Evolutionary conservation across 805 yeast genomes (phyloP).

Genomic region (Dipodascopsis uninucleata): DNA sequence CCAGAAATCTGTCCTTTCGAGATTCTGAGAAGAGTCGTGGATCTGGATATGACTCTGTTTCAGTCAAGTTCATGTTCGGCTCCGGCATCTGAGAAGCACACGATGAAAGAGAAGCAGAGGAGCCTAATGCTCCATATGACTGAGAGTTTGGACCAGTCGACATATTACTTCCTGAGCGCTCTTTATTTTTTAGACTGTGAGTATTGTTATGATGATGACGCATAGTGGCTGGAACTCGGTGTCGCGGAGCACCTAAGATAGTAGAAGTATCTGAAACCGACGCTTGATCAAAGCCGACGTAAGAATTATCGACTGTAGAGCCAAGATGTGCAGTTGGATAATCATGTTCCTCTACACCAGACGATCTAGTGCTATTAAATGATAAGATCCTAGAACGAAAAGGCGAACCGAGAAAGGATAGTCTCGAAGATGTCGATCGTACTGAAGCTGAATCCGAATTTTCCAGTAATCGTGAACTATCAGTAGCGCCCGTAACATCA

Average conservation of each 20-base stretch:
- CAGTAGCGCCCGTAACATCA: too few relatives aligned
- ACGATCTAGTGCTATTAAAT: too few relatives aligned
- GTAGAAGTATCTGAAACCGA: constrained; percentile 19
- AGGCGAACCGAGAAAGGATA: too few relatives aligned
- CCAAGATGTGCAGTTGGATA: too few relatives aligned
- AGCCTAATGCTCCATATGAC: constrained; percentile 24
- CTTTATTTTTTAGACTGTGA: too few relatives aligned
- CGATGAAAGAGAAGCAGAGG: constrained; percentile 21
- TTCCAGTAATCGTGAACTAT: too few relatives aligned
- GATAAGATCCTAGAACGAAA: too few relatives aligned
- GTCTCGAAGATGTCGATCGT: constrained; percentile 11
- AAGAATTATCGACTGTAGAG: too few relatives aligned
- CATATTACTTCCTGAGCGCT: too few relatives aligned
- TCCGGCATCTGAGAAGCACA: constrained; percentile 14
- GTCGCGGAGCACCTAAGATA: constrained; percentile 27
- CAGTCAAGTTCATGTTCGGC: neutral
- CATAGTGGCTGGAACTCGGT: constrained; percentile 11
- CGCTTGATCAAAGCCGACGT: constrained; percentile 20
- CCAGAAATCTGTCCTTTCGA: constrained; percentile 22
- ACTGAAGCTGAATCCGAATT: constrained; percentile 20
- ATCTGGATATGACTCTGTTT: constrained; percentile 13
- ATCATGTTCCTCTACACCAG: too few relatives aligned
- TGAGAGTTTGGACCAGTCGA: too few relatives aligned
- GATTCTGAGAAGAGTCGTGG: constrained; percentile 21
- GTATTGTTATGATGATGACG: too few relatives aligned